Conservation (phyloP, 495 filamentous ascomycete genomes). For the Talaromyces liani region DNA sequence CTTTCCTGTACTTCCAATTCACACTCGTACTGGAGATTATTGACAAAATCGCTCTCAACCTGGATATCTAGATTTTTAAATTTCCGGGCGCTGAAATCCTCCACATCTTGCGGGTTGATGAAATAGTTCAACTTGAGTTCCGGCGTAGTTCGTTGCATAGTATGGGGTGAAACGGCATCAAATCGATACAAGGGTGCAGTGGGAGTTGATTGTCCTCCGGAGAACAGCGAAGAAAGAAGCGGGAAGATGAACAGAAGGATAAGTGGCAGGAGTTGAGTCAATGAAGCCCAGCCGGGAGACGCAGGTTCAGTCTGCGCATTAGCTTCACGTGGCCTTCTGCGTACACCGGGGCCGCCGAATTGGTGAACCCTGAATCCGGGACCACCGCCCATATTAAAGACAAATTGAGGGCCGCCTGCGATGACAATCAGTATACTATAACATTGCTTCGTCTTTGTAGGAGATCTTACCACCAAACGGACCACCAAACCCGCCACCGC, state of each 20-base stretch:
- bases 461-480: slow-evolving; percentile 58
- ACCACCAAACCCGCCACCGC: slow-evolving; percentile 46
- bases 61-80: slow-evolving; percentile 65
- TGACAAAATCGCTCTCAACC: slow-evolving; percentile 67
- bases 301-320: slow-evolving; percentile 44
- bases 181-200: slow-evolving; percentile 63
- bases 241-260: slow-evolving; percentile 85
- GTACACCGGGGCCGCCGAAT: slow-evolving; percentile 63
- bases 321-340: slow-evolving; percentile 62
- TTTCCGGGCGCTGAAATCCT: slow-evolving; percentile 56
- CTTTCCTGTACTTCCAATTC: slow-evolving; percentile 58
- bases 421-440: not conserved
- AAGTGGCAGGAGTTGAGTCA: slow-evolving; percentile 70
- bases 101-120: slow-evolving; percentile 70
- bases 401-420: slow-evolving; percentile 66
- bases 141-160: slow-evolving; percentile 61
- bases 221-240: slow-evolving; percentile 73
- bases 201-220: slow-evolving; percentile 45
- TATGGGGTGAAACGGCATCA: slow-evolving; percentile 62
- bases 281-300: slow-evolving; percentile 34
- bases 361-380: slow-evolving; percentile 80
- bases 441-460: not conserved
- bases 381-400: slow-evolving; percentile 84
- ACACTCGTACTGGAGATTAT: slow-evolving; percentile 58
- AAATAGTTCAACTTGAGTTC: slow-evolving; percentile 72